Evolutionary conservation across 768 basidiomycete species (phyloP).

Genomic region (Pulveroboletus frians): DNA sequence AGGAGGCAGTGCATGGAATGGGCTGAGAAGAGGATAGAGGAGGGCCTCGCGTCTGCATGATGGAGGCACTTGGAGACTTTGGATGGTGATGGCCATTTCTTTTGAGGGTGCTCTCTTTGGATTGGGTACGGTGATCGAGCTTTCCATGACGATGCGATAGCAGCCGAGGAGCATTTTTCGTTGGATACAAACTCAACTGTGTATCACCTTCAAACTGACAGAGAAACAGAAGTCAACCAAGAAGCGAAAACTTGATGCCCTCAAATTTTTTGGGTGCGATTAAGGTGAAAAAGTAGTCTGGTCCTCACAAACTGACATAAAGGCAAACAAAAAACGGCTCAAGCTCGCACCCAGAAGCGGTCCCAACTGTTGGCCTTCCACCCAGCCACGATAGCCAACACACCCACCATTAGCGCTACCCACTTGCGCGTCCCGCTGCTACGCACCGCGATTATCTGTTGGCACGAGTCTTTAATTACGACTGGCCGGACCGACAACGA

Average conservation of each 20-base stretch:
- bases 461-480: conserved; percentile 9
- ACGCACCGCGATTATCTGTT: neutral
- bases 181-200: too few species aligned
- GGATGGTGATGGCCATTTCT: neutral
- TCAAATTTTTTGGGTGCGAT: neutral
- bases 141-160: neutral
- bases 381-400: conserved; percentile 5
- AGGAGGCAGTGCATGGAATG: conserved; percentile 16
- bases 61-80: neutral
- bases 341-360: conserved; percentile 10
- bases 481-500: neutral
- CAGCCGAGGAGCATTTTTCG: neutral
- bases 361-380: conserved; percentile 4
- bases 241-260: too few species aligned
- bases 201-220: too few species aligned
- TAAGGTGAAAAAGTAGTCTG: too few species aligned
- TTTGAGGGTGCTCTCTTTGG: too few species aligned
- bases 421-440: neutral
- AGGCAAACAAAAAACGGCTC: neutral
- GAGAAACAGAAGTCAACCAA: too few species aligned
- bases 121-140: neutral
- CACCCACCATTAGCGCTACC: conserved; percentile 1
- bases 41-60: neutral
- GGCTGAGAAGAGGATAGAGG: neutral
- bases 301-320: neutral